Evolutionary conservation across 306 rosid species (phyloP).

Genomic region (Casuarina glauca): DNA sequence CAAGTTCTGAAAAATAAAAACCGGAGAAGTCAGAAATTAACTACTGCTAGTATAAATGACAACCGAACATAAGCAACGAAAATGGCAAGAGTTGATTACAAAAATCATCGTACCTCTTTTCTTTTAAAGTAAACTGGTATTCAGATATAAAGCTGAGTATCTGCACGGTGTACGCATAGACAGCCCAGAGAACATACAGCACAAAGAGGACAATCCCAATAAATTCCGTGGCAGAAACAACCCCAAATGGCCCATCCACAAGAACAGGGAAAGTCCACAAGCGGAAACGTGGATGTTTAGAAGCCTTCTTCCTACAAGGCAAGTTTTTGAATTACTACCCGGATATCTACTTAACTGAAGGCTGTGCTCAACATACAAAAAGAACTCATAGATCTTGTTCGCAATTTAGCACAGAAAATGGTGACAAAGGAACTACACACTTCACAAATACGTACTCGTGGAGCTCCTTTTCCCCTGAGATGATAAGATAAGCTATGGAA

Average conservation of each 20-base stretch:
- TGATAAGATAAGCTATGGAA: conserved; percentile 48
- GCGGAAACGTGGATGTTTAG: conserved; percentile 52
- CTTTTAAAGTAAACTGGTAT: conserved; percentile 16
- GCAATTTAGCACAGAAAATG: neutral
- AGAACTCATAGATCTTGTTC: too few relatives aligned
- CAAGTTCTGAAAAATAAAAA: conserved; percentile 7
- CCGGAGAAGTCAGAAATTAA: neutral
- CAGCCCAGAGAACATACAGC: conserved; percentile 66
- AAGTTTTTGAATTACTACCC: conserved; percentile 11
- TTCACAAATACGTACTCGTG: conserved; percentile 45
- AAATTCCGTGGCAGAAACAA: conserved; percentile 80
- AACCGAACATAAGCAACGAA: neutral
- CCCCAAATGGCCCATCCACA: conserved; percentile 84
- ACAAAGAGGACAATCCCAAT: conserved; percentile 68
- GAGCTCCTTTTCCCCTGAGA: conserved; percentile 58
- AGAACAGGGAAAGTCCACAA: conserved; percentile 89
- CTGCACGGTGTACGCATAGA: conserved; percentile 45
- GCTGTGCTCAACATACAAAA: too few relatives aligned
- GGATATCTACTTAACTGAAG: neutral
- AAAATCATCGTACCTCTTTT: conserved; percentile 44
- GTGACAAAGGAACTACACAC: neutral
- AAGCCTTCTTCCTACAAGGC: conserved; percentile 53
- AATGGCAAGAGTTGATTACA: neutral
- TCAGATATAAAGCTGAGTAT: conserved; percentile 28
- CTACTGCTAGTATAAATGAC: neutral